These are phyloP conservation scores for Meredithiella fracta DNA, from an alignment of 2,329 filamentous ascomycete species.

Conservation along the genomic window DNA sequence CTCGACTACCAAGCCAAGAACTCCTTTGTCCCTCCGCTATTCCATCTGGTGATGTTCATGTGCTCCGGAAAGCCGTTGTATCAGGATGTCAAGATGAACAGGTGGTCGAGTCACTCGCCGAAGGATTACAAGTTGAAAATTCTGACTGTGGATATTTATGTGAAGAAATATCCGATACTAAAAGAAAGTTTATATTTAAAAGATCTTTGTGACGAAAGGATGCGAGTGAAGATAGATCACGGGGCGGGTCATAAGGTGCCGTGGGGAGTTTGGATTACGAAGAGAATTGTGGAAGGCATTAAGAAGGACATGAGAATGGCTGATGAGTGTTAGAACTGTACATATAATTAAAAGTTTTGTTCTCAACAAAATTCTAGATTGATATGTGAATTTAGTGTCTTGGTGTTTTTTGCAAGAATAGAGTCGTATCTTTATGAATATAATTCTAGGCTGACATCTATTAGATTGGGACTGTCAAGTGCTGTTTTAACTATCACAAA, in stretches of 20 bases:
- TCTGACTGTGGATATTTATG: constrained; percentile 8
- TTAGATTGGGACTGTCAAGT: no score
- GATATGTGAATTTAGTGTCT: no score
- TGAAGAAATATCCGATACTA: neutral
- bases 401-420: no score
- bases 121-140: constrained; percentile 6
- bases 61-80: neutral
- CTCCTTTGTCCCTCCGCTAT: neutral
- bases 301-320: neutral
- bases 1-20: constrained; percentile 1
- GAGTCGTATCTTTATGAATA: no score
- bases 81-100: neutral
- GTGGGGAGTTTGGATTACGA: neutral
- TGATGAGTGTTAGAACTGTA: neutral
- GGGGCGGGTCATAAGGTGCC: constrained; percentile 4
- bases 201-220: constrained; percentile 3
- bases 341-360: no score
- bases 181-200: neutral
- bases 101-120: neutral
- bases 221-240: neutral
- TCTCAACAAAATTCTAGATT: no score
- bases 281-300: constrained; percentile 5
- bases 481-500: no score
- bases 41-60: constrained; percentile 10
- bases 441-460: no score